Base-by-base conservation (phyloP, 2,329 filamentous ascomycete species). In the Claviceps sorghi region DNA sequence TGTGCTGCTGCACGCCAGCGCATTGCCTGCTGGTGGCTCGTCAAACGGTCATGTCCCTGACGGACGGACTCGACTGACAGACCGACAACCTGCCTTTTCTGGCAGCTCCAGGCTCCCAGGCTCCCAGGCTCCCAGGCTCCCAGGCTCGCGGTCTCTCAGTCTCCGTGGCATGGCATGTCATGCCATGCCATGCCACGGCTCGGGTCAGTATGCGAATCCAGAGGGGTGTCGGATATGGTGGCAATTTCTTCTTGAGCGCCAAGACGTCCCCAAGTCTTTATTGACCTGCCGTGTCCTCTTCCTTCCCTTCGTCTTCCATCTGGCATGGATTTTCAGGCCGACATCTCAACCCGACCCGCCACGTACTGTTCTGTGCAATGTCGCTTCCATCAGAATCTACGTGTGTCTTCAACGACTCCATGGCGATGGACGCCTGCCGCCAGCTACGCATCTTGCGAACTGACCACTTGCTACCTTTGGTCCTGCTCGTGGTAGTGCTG, bases 401-500 rank as follows among this genome's bases (percentile, higher is more conserved):
- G 15, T n/a, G 15, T n/a, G 41, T 11, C 19, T 52, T 41, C 13
- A 4, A 41, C 9, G 45, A 49, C 46, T 34, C 22, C 21, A 43
- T 48, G 6, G n/a, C n/a, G n/a, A 43, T 45, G 6, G n/a, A 29
- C 6, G 41, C 22, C 44, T 10, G n/a, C 13, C n/a, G 29, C 17
- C 8, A 7, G 2, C 17, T 29, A 29, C 43, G 22, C 30, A 36
- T 38, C 19, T 38, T 50, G 5, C 42, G 44, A n/a, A 7, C 70
- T 17, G 7, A 9, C 19, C 53, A 30, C 15, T 22, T 54, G 2
- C 74, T 78, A 61, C 66, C 67, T 67, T 72, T 77, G 56, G 75
- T 65, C 69, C 76, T 79, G 67, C 69, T 76, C 51, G 72, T 55
- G n/a, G 72, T 66, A 69, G 70, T 74, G 58, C 64, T 55, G n/a